Percentiles rank a stretch among this genome's conserved stretches.
Evolutionary conservation across 345 rosid species (phyloP).

Genomic region (Citrus medica): DNA sequence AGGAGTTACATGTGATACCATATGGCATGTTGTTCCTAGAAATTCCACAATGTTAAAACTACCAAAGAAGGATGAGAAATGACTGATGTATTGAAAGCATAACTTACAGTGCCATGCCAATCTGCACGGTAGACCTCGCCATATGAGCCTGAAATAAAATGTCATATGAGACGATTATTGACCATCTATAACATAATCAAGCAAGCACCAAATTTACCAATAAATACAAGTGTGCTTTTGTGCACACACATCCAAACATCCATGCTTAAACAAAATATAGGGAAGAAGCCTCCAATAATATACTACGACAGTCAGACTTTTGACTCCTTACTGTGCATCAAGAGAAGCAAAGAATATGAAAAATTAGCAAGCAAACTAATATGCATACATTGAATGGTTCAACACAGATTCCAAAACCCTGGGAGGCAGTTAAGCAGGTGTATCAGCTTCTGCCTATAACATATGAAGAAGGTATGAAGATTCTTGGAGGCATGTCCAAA

Average conservation of each 20-base stretch:
- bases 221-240: neutral
- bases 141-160: conserved; percentile 70
- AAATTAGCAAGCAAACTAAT: neutral
- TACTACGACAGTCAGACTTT: neutral
- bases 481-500: conserved; percentile 1
- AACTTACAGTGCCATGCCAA: conserved; percentile 97
- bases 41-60: neutral
- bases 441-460: conserved; percentile 1
- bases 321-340: neutral
- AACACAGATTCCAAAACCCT: neutral
- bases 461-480: neutral
- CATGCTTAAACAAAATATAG: neutral
- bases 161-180: neutral
- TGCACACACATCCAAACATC: neutral
- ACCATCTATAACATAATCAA: conserved; percentile 6
- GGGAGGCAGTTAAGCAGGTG: neutral
- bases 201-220: conserved; percentile 2
- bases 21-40: neutral
- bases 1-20: neutral
- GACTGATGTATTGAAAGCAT: neutral
- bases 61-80: neutral
- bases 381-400: neutral
- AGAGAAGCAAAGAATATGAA: neutral
- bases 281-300: neutral
- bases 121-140: conserved; percentile 92